These are phyloP conservation scores for Diaporthe sp. DNA, from an alignment of 2,329 filamentous ascomycete genomes.

Conservation along the genomic window DNA sequence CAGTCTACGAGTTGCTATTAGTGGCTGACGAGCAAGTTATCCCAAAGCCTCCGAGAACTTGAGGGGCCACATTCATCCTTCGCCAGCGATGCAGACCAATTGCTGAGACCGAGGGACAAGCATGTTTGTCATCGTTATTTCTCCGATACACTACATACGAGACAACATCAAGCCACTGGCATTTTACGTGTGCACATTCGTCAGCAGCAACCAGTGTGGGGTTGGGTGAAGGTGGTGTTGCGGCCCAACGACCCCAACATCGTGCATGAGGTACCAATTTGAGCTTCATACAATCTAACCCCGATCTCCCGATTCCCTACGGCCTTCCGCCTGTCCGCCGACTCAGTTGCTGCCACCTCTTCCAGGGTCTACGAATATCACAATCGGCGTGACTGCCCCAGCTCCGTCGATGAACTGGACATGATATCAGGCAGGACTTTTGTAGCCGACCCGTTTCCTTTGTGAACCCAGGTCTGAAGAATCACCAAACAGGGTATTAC, in stretches of 20 bases:
- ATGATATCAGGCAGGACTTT: neutral
- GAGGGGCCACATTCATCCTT: neutral
- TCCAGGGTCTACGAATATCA: neutral
- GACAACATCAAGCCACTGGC: neutral
- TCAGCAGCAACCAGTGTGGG: neutral
- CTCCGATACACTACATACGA: neutral
- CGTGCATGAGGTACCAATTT: neutral
- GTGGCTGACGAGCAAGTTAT: neutral
- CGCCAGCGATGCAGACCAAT: neutral
- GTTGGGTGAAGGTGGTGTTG: slow-evolving; percentile 4
- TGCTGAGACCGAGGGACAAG: neutral
- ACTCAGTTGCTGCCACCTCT: neutral
- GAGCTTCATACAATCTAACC: neutral
- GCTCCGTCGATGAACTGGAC: neutral
- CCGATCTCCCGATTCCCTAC: neutral
- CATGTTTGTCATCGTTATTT: neutral
- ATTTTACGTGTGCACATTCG: neutral
- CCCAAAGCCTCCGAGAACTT: neutral
- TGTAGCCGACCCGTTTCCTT: neutral
- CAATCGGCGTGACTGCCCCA: neutral
- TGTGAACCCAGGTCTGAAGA: neutral
- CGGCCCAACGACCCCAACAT: neutral
- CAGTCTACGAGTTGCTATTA: neutral
- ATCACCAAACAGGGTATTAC: neutral
- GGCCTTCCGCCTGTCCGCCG: neutral